Evolutionary conservation across 805 yeast species (phyloP), one percentile per base, ranked within the genome.

Genomic region (Suhomyces vadensis): DNA sequence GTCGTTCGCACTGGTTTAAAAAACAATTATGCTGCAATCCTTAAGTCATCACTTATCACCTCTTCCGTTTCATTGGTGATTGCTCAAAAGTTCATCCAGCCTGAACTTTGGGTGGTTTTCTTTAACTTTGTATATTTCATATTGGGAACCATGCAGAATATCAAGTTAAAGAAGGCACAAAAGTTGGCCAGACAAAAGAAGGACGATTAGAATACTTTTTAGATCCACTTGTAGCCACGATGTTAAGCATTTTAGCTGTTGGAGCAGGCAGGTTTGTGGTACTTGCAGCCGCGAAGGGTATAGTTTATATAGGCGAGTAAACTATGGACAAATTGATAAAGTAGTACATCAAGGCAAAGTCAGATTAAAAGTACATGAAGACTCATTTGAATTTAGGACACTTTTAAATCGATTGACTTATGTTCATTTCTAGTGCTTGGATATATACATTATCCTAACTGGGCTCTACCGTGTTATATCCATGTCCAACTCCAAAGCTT

Each of bases 61-160:
- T 75, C 80, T 27, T 74, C 79, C 9, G 53, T 76, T 2, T 74
- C 81, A 4, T 61, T 81, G 55, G 52, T 74, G 1, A 46, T 80
- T 23, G 85, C 87, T 4, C 89, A 83, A 56, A 75, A 67, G 41
- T 79, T 71, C 48, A 51, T 83, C 9, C 67, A 72, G 6, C 83
- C 83, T 1, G 79, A 81, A 53, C 63, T 75, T 23, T 83, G 89
- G 89, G 82, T 79, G 8, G 79, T 79, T 2, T 82, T 81, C 57
- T 81, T 81, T 63, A 77, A 75, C 51, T 49, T 78, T 24, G 77
- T 82, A 17, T 81, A 75, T 54, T 82, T 82, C 50, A 56, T 82
- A 4, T 63, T 82, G 44, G 86, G 86, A 1, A 82, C 87, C 1
- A 71, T 73, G 43, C 85, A 82, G 52, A 83, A 83, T 55, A 74